These are phyloP conservation scores for Spathaspora girioi DNA, from an alignment of 805 yeast genomes.

Conservation along the genomic window DNA sequence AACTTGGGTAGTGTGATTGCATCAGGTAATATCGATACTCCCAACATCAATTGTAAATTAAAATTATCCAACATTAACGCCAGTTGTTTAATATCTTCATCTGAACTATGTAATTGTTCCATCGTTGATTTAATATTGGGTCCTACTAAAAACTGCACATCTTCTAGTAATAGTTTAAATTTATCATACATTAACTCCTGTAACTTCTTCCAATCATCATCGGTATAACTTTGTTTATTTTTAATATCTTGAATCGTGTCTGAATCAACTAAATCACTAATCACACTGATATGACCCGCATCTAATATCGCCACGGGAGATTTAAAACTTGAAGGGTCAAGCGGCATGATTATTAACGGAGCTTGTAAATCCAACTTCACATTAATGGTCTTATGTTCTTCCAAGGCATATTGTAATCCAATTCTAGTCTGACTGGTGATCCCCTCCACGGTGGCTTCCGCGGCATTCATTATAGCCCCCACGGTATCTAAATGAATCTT, in stretches of 20 bases:
- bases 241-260: slow-evolving; percentile 66
- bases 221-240: slow-evolving; percentile 53
- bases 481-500: slow-evolving; percentile 81
- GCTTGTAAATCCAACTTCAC: slow-evolving; percentile 88
- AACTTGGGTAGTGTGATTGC: slow-evolving; percentile 71
- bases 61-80: slow-evolving; percentile 73
- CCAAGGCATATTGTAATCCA: slow-evolving; percentile 89
- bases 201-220: slow-evolving; percentile 71
- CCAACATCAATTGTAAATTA: slow-evolving; percentile 69
- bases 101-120: slow-evolving; percentile 55
- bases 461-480: slow-evolving; percentile 88
- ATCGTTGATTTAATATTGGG: slow-evolving; percentile 75
- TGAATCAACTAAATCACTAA: slow-evolving; percentile 75
- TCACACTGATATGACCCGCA: slow-evolving; percentile 90
- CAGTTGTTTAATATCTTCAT: slow-evolving; percentile 24
- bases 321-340: slow-evolving; percentile 71
- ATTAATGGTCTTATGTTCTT: slow-evolving; percentile 88
- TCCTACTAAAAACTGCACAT: slow-evolving; percentile 87
- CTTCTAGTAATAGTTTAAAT: slow-evolving; percentile 70
- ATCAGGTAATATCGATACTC: slow-evolving; percentile 80
- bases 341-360: slow-evolving; percentile 83
- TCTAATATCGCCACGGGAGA: slow-evolving; percentile 90
- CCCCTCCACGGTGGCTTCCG: slow-evolving; percentile 92
- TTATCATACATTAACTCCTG: slow-evolving; percentile 86
- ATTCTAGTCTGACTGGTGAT: slow-evolving; percentile 84